Percentiles rank a stretch among this genome's conserved stretches.
Conservation (phyloP, 116 monocot species). For the Zostera marina region DNA sequence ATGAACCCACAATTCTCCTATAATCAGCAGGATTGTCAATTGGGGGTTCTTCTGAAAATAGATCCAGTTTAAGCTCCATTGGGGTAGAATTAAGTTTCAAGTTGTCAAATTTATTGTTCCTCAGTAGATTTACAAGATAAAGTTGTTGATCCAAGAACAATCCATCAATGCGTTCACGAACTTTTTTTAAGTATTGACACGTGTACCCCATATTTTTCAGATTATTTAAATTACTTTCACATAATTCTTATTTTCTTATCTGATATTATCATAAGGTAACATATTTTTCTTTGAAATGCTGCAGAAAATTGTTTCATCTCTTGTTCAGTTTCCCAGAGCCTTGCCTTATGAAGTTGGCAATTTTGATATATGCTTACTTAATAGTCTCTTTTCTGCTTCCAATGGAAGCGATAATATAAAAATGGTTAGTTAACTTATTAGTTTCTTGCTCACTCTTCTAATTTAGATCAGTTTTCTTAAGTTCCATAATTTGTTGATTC, state of each 20-base stretch:
- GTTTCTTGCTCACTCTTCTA: background rate
- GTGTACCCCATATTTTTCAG: too few relatives aligned
- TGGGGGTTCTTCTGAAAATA: too few relatives aligned
- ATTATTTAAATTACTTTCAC: too few relatives aligned
- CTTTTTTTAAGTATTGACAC: too few relatives aligned
- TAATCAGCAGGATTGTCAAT: too few relatives aligned
- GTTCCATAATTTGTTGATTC: background rate
- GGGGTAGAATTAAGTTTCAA: too few relatives aligned
- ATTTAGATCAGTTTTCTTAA: background rate
- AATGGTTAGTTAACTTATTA: background rate
- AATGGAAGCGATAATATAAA: background rate
- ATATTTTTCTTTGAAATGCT: conserved; percentile 9
- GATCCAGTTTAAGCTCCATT: too few relatives aligned
- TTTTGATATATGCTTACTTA: conserved; percentile 16
- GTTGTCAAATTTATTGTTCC: too few relatives aligned
- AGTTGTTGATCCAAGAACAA: too few relatives aligned
- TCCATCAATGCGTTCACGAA: too few relatives aligned
- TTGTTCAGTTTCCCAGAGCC: conserved; percentile 59
- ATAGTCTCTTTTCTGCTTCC: conserved; percentile 28
- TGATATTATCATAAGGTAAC: background rate
- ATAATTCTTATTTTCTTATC: background rate
- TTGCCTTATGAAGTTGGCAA: conserved; percentile 9
- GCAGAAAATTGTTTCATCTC: conserved; percentile 46
- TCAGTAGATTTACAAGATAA: too few relatives aligned
- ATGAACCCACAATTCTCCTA: too few relatives aligned